phyloP scores from a whole-genome alignment of 495 filamentous ascomycete genomes.

The Trichoderma virens region DNA sequence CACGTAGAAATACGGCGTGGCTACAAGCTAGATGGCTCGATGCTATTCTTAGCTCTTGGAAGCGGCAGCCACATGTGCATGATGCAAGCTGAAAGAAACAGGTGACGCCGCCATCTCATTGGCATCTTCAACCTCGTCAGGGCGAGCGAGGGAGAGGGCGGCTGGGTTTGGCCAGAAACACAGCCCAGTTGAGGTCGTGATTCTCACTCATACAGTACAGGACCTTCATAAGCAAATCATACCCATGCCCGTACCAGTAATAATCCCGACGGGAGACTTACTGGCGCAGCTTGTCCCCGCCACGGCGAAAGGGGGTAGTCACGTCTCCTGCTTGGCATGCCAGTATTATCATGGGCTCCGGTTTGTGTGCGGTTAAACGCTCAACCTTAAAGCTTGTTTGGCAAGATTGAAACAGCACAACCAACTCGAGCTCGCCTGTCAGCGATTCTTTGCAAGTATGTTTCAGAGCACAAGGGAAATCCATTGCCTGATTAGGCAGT shows the following conservation, averaged over 20 bases:
- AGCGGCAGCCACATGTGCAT: neutral
- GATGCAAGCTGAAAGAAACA: neutral
- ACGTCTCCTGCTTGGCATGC: no score
- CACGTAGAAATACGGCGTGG: neutral
- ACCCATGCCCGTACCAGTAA: no score
- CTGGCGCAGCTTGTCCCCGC: no score
- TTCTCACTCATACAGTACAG: no score
- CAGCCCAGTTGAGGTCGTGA: no score
- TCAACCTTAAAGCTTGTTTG: neutral
- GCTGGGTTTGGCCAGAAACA: no score
- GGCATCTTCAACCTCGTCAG: neutral
- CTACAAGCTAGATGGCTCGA: neutral
- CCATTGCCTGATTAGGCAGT: neutral
- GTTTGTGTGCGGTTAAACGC: no score
- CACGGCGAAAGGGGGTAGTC: no score
- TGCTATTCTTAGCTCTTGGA: constrained; percentile 6
- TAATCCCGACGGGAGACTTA: no score
- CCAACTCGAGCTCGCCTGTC: neutral
- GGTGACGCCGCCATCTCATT: neutral
- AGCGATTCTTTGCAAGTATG: neutral
- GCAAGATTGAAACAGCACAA: neutral
- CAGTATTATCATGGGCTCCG: no score
- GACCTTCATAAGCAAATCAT: no score
- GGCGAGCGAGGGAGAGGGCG: no score
- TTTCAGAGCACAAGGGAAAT: neutral